phyloP scores from a whole-genome alignment of 768 basidiomycete genomes.

The Lentinula detonsa region DNA sequence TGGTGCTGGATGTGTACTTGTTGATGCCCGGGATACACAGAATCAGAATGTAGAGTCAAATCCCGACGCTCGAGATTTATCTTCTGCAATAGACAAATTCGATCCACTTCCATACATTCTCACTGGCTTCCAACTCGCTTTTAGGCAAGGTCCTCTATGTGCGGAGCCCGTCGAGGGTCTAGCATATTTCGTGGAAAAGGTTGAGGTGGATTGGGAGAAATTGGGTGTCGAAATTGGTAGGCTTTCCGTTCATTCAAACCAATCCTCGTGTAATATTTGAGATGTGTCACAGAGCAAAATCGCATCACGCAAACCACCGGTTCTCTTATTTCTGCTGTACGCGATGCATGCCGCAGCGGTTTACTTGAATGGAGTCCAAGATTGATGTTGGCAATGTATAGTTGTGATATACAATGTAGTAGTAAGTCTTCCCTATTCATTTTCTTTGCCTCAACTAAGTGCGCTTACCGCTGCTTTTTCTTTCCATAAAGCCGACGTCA shows the following conservation, averaged over 20 bases:
- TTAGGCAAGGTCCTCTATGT: slow-evolving; percentile 91
- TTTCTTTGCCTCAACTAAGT: slow-evolving; percentile 3
- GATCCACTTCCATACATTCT: slow-evolving; percentile 52
- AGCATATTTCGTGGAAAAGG: slow-evolving; percentile 80
- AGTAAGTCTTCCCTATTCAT: slow-evolving; percentile 47
- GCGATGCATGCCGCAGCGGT: slow-evolving; percentile 86
- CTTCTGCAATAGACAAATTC: slow-evolving; percentile 51
- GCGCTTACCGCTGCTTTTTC: neutral
- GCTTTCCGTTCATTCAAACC: slow-evolving; percentile 12
- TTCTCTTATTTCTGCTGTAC: slow-evolving; percentile 81
- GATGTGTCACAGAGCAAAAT: slow-evolving; percentile 54
- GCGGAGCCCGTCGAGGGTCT: slow-evolving; percentile 93
- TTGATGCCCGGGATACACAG: slow-evolving; percentile 47
- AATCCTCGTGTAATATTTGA: too few relatives aligned
- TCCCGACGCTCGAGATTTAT: slow-evolving; percentile 33
- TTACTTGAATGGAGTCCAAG: slow-evolving; percentile 97
- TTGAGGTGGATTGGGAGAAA: slow-evolving; percentile 55
- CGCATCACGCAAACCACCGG: slow-evolving; percentile 82
- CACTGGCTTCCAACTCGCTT: slow-evolving; percentile 92
- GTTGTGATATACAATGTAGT: slow-evolving; percentile 96
- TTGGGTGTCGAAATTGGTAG: slow-evolving; percentile 64
- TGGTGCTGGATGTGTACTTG: slow-evolving; percentile 51
- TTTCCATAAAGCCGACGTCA: slow-evolving; percentile 69
- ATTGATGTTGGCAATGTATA: slow-evolving; percentile 97
- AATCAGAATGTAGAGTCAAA: slow-evolving; percentile 5